These are phyloP conservation scores for Cyclotella cryptica DNA, from an alignment of 108 stramenopile genomes.

Conservation along the genomic window DNA sequence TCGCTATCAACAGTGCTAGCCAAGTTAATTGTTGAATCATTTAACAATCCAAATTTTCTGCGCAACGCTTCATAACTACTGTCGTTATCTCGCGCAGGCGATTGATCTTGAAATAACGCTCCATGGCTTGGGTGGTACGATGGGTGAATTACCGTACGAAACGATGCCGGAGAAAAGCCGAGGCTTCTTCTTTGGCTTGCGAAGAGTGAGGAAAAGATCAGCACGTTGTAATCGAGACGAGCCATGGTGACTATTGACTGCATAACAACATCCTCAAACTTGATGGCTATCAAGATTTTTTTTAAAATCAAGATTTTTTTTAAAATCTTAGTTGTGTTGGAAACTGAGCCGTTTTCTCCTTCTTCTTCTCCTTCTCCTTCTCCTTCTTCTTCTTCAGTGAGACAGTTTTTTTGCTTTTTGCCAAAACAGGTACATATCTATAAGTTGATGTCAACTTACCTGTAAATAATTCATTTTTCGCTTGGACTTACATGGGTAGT, in stretches of 20 bases:
- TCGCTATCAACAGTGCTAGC: neutral
- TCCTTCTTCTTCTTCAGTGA: too few species aligned
- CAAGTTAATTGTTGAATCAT: neutral
- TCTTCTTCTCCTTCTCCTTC: too few species aligned
- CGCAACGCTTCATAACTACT: conserved; percentile 20
- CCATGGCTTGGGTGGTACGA: neutral
- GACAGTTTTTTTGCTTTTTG: too few species aligned
- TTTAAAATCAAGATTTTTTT: too few species aligned
- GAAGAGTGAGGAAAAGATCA: neutral
- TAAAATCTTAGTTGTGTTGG: too few species aligned
- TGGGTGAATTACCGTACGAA: neutral
- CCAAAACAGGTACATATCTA: too few species aligned
- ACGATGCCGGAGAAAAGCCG: neutral
- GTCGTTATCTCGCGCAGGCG: neutral
- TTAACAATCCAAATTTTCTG: conserved; percentile 6
- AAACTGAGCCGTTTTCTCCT: too few species aligned
- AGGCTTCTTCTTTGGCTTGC: neutral
- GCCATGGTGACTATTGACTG: neutral
- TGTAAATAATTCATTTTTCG: too few species aligned
- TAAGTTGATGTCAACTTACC: too few species aligned
- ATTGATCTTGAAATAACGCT: neutral
- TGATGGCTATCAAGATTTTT: too few species aligned
- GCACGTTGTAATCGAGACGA: neutral
- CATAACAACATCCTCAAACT: too few species aligned
- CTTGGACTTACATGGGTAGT: too few species aligned